Percentiles rank a stretch among this genome's conserved stretches.
Conservation (phyloP, 306 rosid genomes). For the Trifolium subterraneum region DNA sequence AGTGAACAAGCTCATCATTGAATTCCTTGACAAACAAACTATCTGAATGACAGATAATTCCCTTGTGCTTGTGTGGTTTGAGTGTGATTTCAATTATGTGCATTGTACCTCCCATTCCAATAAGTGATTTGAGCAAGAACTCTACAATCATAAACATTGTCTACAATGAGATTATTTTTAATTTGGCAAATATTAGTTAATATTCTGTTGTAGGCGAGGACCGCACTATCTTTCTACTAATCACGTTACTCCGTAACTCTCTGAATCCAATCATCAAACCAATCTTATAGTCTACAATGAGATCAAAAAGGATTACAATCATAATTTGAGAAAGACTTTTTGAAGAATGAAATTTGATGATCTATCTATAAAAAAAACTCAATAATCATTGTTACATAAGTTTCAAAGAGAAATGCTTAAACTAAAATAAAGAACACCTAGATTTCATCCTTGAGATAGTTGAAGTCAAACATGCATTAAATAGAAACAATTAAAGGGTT, state of each 20-base stretch:
- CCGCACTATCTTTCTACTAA: background rate
- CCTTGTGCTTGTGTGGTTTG: background rate
- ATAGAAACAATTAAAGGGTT: background rate
- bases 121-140: background rate
- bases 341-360: too few species aligned
- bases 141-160: background rate
- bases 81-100: constrained; percentile 10
- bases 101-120: background rate
- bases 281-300: too few species aligned
- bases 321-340: too few species aligned
- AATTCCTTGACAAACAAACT: constrained; percentile 55
- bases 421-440: too few species aligned
- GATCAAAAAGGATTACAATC: too few species aligned
- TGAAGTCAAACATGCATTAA: too few species aligned
- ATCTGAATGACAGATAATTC: constrained; percentile 19
- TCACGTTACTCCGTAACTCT: background rate
- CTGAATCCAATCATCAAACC: too few species aligned
- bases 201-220: background rate
- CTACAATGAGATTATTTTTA: background rate
- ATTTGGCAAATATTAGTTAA: background rate
- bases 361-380: too few species aligned
- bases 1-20: constrained; percentile 58
- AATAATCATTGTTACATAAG: too few species aligned
- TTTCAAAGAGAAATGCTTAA: too few species aligned
- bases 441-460: too few species aligned